Evolutionary conservation across 2,329 filamentous ascomycete genomes (phyloP).

Genomic region (Phyllosticta citriasiana): DNA sequence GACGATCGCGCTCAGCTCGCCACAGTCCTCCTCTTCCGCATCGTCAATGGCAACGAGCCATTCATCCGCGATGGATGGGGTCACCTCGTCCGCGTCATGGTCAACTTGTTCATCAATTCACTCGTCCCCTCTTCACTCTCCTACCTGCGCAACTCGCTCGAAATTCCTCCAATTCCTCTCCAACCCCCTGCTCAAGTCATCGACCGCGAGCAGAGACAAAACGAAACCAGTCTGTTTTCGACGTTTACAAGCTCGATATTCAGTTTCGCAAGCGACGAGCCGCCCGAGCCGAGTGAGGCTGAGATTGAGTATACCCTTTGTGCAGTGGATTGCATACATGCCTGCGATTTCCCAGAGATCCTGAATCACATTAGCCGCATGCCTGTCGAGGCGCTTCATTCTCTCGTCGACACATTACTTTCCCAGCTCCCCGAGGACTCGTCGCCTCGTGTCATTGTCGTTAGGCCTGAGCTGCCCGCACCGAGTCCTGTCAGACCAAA

Average conservation of each 20-base stretch:
- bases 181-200: slow-evolving; percentile 89
- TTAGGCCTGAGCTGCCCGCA: slow-evolving; percentile 75
- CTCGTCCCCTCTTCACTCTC: slow-evolving; percentile 74
- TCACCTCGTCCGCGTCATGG: slow-evolving; percentile 79
- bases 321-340: slow-evolving; percentile 87
- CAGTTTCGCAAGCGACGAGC: slow-evolving; percentile 97
- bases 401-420: slow-evolving; percentile 63
- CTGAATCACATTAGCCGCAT: slow-evolving; percentile 71
- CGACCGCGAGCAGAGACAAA: slow-evolving; percentile 68
- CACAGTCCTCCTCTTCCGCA: slow-evolving; percentile 87
- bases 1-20: slow-evolving; percentile 91
- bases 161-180: slow-evolving; percentile 73
- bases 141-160: slow-evolving; percentile 53
- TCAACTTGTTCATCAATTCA: slow-evolving; percentile 94
- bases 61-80: slow-evolving; percentile 70
- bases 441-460: slow-evolving; percentile 69
- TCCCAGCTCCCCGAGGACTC: slow-evolving; percentile 80
- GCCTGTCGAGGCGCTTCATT: slow-evolving; percentile 47
- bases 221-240: slow-evolving; percentile 80
- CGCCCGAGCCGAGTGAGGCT: slow-evolving; percentile 92
- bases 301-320: slow-evolving; percentile 92
- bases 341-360: slow-evolving; percentile 74
- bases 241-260: slow-evolving; percentile 94
- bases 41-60: slow-evolving; percentile 75
- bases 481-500: slow-evolving; percentile 48